Percentiles rank a stretch among this genome's conserved stretches.
Conservation (phyloP, 2,329 filamentous ascomycete species). For the Pseudopithomyces maydicus region DNA sequence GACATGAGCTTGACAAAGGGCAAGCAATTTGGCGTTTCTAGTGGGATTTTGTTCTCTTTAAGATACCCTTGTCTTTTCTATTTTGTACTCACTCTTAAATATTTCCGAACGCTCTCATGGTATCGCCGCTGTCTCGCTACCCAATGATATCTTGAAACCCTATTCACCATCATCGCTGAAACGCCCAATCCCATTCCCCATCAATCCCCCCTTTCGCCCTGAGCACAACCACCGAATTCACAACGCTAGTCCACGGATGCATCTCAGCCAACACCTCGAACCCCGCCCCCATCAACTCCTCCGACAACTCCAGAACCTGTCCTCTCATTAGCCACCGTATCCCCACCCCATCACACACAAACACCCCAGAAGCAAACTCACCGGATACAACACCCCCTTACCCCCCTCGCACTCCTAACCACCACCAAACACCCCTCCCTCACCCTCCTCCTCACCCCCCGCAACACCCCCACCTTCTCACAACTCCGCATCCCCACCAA, state of each 20-base stretch:
- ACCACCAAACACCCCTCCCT: constrained; percentile 52
- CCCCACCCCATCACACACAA: not conserved
- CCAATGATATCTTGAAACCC: too few species aligned
- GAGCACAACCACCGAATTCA: constrained; percentile 56
- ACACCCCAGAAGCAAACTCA: constrained; percentile 26
- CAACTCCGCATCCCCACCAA: constrained; percentile 52
- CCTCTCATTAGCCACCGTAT: not conserved
- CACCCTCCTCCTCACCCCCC: constrained; percentile 46
- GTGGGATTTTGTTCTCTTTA: not conserved
- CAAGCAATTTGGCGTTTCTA: not conserved
- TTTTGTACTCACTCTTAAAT: not conserved
- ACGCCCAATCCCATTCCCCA: too few species aligned
- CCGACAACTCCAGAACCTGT: constrained; percentile 47
- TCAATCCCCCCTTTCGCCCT: constrained; percentile 20
- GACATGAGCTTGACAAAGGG: too few species aligned
- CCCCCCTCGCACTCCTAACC: constrained; percentile 51
- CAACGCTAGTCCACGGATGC: constrained; percentile 56
- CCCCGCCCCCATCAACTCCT: constrained; percentile 31
- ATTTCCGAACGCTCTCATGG: not conserved
- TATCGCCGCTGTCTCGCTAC: not conserved
- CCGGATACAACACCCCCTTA: constrained; percentile 56
- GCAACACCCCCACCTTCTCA: constrained; percentile 51
- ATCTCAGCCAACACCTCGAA: constrained; percentile 51
- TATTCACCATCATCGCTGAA: too few species aligned
- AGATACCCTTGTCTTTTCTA: not conserved